Conservation (phyloP, 371 early-diverging fungal genomes). For the Mortierella sp. region DNA sequence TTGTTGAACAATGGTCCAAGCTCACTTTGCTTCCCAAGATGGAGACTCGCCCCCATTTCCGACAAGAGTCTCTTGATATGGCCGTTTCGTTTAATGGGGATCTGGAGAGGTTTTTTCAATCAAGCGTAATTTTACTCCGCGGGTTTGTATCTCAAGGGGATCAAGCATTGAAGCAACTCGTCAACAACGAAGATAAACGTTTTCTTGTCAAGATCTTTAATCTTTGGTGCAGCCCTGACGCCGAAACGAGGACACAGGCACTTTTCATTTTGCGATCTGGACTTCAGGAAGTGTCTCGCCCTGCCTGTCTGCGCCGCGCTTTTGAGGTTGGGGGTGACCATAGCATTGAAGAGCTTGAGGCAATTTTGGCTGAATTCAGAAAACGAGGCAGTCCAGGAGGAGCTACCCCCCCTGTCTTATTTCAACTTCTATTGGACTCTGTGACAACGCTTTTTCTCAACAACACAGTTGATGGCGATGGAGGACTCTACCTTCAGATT, state of each 20-base stretch:
- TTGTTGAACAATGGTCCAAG: slow-evolving; percentile 19
- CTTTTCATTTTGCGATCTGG: slow-evolving; percentile 36
- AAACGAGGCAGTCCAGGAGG: slow-evolving; percentile 42
- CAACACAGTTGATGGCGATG: slow-evolving; percentile 46
- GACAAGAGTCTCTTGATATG: slow-evolving; percentile 14
- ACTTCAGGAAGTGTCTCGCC: slow-evolving; percentile 39
- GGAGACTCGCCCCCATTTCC: slow-evolving; percentile 29
- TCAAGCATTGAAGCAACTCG: slow-evolving; percentile 13
- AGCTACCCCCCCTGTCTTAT: slow-evolving; percentile 32
- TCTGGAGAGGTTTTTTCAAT: slow-evolving; percentile 27
- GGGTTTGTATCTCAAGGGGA: slow-evolving; percentile 23
- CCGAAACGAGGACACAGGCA: slow-evolving; percentile 31
- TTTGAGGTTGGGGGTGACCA: slow-evolving; percentile 39
- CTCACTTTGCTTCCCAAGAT: slow-evolving; percentile 35
- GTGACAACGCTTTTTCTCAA: slow-evolving; percentile 45
- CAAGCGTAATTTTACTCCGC: slow-evolving; percentile 25
- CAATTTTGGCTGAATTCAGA: slow-evolving; percentile 33
- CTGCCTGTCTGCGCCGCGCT: slow-evolving; percentile 33
- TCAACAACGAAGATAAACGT: slow-evolving; percentile 8
- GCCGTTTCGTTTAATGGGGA: slow-evolving; percentile 30
- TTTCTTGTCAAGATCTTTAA: slow-evolving; percentile 35
- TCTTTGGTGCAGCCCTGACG: slow-evolving; percentile 40
- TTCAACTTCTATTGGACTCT: slow-evolving; percentile 38
- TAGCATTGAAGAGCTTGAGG: slow-evolving; percentile 32
- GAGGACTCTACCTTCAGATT: slow-evolving; percentile 48